Base-by-base conservation (phyloP, 257 asterid species). In the Henckelia pumila region DNA sequence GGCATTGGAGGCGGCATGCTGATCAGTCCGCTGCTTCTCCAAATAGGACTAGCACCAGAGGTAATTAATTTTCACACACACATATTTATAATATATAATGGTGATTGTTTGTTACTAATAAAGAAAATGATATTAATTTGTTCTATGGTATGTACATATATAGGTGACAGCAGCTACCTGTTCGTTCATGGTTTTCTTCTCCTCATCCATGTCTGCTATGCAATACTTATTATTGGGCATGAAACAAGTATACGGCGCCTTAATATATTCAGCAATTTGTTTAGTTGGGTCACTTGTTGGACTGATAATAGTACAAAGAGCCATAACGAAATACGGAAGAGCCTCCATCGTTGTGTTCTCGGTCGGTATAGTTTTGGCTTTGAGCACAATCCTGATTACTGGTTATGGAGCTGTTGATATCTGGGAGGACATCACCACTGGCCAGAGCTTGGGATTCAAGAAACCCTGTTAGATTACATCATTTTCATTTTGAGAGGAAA, bases 1-100 rank as follows among this genome's bases (percentile, higher is more conserved):
- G 96, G 99, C 35, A 86, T 90, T 52, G 99, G 99, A 58, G n/a
- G 97, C 3, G 99, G 99, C 17, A 93, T 90, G 97, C 86, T 93
- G 26, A 88, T 86, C 60, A 86, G 91, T 76, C 97, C 97, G 13
- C 81, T 93, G 47, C 89, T 93, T 74, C 85, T 93, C 69, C 95
- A 88, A 78, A 67, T 88, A 30, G 99, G 96, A 69, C 83, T 82
- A 55, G 50, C 74, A 16, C 99, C 99, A 55, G 83, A 82, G 84
- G 99, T 93, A 82, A 76, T 81, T 73, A 64, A 7, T 13, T 7
- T 13, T 40, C 62, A 57, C 25, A 8, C 4, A 26, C 4, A 26
- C 4, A 26, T 26, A 26, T 26, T 1, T 32, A 32, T 32, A 32
- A 32, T 32, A 32, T 4, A 32, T 32, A 32, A n/a, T n/a, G n/a